Evolutionary conservation across 805 yeast species (phyloP), one percentile per base, ranked within the genome.

Genomic region (Myxozyma neotropica): DNA sequence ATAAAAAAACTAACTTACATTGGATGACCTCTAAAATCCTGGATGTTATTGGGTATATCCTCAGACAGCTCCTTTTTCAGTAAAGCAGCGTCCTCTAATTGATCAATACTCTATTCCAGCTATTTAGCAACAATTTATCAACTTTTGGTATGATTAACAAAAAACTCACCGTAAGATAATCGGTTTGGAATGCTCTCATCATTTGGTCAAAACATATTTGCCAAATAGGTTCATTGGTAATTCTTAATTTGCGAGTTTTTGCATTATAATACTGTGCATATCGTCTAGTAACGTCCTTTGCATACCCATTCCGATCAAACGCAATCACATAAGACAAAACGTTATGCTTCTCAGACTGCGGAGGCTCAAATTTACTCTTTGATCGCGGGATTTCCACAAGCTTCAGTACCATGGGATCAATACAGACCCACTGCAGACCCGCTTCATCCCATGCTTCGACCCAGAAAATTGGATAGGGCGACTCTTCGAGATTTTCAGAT

Each of bases 371-470:
- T 52, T 79, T 79, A 36, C 85, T 79, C 59, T 77, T 80, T 12
- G 82, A 75, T 6, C 83, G 81, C 6, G 86, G 80, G 35, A 81
- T 77, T 71, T 89, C 96, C 40, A 89, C 82, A 7, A 80, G 72
- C 57, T 81, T 73, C 57, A 85, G 80, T 29, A 86, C 85, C 0
- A 86, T 75, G 0, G 97, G 94, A 68, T 94, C 99, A 1, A 91
- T 78, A 1, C 95, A 83, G n/a, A 91, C 80, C 95, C 97, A 93
- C 51, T 79, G 81, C 59, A 83, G 80, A 4, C 83, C 74, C 58
- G 80, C 82, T 52, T 81, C 80, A 70, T 93, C 92, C 96, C 96
- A 93, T 0, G 88, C 96, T 71, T 94, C 99, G 23, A 85, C 85
- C 99, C 99, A 94, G 69, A 86, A 91, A 0, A 91, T 79, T 0